Evolutionary conservation across 129 eudicot genomes (phyloP), one percentile per base, ranked within the genome.

Genomic region (Flaveria sonorensis): DNA sequence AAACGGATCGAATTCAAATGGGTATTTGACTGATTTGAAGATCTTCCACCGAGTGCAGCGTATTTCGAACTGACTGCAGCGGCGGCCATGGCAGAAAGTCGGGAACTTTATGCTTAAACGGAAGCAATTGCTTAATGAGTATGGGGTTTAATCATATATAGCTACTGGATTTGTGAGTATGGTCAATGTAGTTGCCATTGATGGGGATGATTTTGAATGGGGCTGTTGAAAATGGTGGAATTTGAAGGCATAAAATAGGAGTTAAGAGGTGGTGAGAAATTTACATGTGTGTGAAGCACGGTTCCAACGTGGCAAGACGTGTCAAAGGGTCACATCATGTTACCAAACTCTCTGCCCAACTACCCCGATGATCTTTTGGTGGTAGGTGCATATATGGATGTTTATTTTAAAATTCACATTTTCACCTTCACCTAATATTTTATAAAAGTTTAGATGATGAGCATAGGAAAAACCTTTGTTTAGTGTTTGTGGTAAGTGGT

Each of bases 251-350:
- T 57, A 43, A 79, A 45, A 76, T 60, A 68, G 76, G 40, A 11
- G 45, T 42, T 52, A 30, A 30, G 36, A 18, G 60, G 21, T 18
- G 48, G 39, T 36, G 43, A 32, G 68, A 32, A 4, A 7, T 5
- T 59, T 64, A 71, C 4, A 30, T 20, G 12, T 18, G 47, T 72
- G 70, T 71, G 62, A 42, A 55, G 19, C 39, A 72, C 46, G 76
- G 51, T 0, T 70, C 87, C 82, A 12, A 81, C 88, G 83, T 74
- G 80, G 85, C 85, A 81, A 73, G 43, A 74, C 78, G 85, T 77
- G 79, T 60, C 72, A 68, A 45, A 0, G 20, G 32, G 68, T 78
- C 73, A 53, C 23, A 18, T 63, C 18, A 24, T 11, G 10, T 62
- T 71, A 83, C 73, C 82, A 80, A 77, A 59, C 82, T 64, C 50